Percentiles rank a stretch among this genome's conserved stretches.
Conservation (phyloP, 495 filamentous ascomycete species). For the Letharia columbiana region DNA sequence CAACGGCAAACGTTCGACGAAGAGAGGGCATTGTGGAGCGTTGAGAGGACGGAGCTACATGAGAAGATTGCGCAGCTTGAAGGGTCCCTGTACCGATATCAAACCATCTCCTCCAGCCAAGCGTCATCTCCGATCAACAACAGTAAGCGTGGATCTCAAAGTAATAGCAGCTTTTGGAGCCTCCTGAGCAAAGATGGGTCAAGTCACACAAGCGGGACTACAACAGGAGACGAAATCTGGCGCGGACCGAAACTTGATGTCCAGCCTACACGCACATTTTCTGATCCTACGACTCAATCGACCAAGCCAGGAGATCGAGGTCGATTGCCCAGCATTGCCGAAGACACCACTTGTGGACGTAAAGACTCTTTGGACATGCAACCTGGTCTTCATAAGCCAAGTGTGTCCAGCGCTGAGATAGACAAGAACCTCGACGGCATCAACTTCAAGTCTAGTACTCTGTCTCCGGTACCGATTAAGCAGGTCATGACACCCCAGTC, state of each 20-base stretch:
- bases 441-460: constrained; percentile 17
- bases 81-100: constrained; percentile 10
- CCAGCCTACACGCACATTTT: constrained; percentile 22
- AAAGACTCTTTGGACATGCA: constrained; percentile 6
- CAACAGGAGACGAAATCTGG: constrained; percentile 21
- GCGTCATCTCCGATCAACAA: constrained; percentile 1
- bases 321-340: constrained; percentile 20
- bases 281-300: constrained; percentile 8
- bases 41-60: constrained; percentile 19
- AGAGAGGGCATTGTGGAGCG: constrained; percentile 24
- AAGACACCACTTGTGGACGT: constrained; percentile 10
- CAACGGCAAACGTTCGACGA: constrained; percentile 20
- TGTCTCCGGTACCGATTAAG: neutral
- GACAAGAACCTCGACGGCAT: constrained; percentile 24
- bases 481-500: constrained; percentile 17
- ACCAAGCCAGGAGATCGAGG: constrained; percentile 8
- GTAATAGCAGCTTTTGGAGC: constrained; percentile 9
- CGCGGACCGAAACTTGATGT: constrained; percentile 16
- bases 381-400: constrained; percentile 1
- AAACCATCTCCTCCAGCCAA: constrained; percentile 9
- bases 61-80: constrained; percentile 21
- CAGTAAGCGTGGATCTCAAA: neutral
- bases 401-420: constrained; percentile 6
- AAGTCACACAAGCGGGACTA: constrained; percentile 4
- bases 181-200: neutral